Base-by-base conservation (phyloP, 148 eudicot genomes). In the Amaranthus palmeri region DNA sequence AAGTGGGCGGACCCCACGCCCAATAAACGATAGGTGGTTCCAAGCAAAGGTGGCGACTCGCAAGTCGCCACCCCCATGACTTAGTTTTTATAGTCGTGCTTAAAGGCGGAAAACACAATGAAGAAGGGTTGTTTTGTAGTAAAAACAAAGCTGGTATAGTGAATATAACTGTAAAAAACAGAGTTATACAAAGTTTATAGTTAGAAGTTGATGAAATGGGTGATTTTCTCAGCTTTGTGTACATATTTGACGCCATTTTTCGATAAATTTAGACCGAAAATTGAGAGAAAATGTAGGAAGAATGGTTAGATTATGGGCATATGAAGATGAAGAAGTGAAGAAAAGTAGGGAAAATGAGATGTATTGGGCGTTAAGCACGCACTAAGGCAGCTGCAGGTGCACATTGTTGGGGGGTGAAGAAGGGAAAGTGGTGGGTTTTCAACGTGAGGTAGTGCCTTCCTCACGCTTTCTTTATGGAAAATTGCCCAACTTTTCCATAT, bases 61-160 rank as follows among this genome's bases (percentile, higher is more conserved):
- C 2, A 91, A 88, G 64, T 91, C 97, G 17, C 97, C 95, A 7
- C 86, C 78, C 78, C 88, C 87, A 91, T 2, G 83, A 1, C 41
- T 56, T 62, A 54, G 61, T 55, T 48, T 1, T 46, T 11, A 61
- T 51, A 44, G 69, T 48, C 3, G 76, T 46, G 55, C 76, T 71
- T 11, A 75, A 65, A 1, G 79, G 72, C 13, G 79, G 76, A 47
- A 80, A 65, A 17, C 85, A 83, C 4, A 77, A 43, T 62, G 84
- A 72, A 45, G 84, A 46, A 41, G 85, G 69, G 53, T 79, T 86
- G 66, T 82, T 79, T 76, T 81, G 90, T 68, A 91, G 84, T 55
- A 91, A 84, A 46, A 89, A 86, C 62, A 90, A 81, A 43, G 86
- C 78, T 6, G 92, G 87, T 65, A 88, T 78, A 17, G 92, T 78